These are phyloP conservation scores for Xylaria acuta DNA, from an alignment of 495 filamentous ascomycete species.

Conservation along the genomic window DNA sequence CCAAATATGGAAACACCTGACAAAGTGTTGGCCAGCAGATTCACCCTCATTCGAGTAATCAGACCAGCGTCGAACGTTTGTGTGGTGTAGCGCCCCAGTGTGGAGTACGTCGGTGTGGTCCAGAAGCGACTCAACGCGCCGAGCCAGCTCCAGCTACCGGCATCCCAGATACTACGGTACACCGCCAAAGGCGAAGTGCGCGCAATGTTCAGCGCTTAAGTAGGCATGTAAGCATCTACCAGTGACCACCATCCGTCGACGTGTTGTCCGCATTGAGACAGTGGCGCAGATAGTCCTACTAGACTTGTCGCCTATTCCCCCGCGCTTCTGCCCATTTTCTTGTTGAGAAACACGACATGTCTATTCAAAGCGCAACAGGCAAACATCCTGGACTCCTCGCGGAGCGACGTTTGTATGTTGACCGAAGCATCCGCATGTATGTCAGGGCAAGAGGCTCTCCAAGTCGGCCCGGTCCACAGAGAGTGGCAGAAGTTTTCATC, in stretches of 20 bases:
- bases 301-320: neutral
- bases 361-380: neutral
- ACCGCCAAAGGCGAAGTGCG: neutral
- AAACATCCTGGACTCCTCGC: slow-evolving; percentile 4
- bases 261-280: slow-evolving; percentile 3
- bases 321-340: neutral
- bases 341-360: neutral
- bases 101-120: neutral
- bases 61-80: slow-evolving; percentile 21
- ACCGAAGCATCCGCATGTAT: slow-evolving; percentile 15
- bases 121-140: slow-evolving; percentile 16
- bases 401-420: slow-evolving; percentile 23
- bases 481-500: slow-evolving; percentile 11
- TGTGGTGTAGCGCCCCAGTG: neutral
- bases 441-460: neutral
- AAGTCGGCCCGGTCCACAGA: slow-evolving; percentile 23
- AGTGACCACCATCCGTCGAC: neutral
- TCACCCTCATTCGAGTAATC: slow-evolving; percentile 15
- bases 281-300: neutral
- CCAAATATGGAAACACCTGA: slow-evolving; percentile 1
- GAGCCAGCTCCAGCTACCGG: neutral
- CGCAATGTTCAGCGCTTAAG: neutral
- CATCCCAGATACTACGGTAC: slow-evolving; percentile 1
- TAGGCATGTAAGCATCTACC: neutral
- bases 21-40: neutral